Base-by-base conservation (phyloP, 2,329 filamentous ascomycete species). In the Nannizzia gypsea region DNA sequence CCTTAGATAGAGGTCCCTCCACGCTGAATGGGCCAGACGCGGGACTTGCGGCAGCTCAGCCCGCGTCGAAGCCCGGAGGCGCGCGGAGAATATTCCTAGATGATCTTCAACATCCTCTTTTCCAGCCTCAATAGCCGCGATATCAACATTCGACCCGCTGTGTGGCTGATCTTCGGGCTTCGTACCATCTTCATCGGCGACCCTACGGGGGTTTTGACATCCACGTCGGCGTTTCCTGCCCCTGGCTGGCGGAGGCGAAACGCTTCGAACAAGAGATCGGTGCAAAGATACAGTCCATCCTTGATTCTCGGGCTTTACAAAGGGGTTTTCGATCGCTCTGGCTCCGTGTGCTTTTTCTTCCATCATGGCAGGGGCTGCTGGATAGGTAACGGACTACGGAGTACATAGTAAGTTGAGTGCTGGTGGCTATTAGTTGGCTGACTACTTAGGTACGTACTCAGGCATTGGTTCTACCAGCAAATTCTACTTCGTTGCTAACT, bases 121-220 rank as follows among this genome's bases (percentile, higher is more conserved):
- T 6, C 80, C 80, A 40, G 80, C 78, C 71, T 83, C 80, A 3
- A 83, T 74, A 13, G 76, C 76, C 20, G 79, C 78, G 11, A 73
- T 67, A 17, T 60, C 62, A 6, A 59, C 60, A n/a, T 31, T 36
- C 52, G 48, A 15, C 31, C 17, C 52, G 15, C 38, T 28, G 1
- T 15, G 36, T 40, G 55, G 55, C 17, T 24, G 38, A 40, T 60
- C 24, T n/a, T 34, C 24, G n/a, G 17, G 1, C 28, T 20, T 15
- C 60, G 54, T 56, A 28, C 42, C 9, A 13, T 50, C 42, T 57
- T 54, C 28, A 9, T 28, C 31, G 56, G 22, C 50, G 28, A 31
- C 22, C 13, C 55, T 50, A 17, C 26, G 46, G 48, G 20, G 4
- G 20, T 13, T 36, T n/a, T 36, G 15, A 8, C 15, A 15, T 24